Base-by-base conservation (phyloP, 805 yeast species). In the Candida cerambycidarum region DNA sequence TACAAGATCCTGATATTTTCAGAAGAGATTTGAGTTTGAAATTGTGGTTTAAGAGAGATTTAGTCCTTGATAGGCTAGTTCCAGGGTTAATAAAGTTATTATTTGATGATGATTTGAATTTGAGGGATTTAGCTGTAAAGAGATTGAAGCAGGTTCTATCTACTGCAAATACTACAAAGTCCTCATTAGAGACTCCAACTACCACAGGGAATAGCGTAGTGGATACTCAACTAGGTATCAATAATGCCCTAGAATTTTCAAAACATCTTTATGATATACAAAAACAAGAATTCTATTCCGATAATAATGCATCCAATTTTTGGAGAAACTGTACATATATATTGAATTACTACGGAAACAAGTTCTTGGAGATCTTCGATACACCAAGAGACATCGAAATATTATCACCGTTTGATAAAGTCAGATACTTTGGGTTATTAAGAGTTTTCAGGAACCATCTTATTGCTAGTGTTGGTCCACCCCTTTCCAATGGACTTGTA, bases 401-500 rank as follows among this genome's bases (percentile, higher is more conserved):
- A 3, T 58, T 62, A 62, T 58, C 72, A 41, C 52, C 54, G 14
- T 44, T 45, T 41, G 57, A 41, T 4, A 54, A 54, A 46, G 59
- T 65, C 56, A 62, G 53, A 48, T 73, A 46, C 52, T 68, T 36
- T 57, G 73, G 52, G 17, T 63, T 66, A 2, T 47, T 69, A 3
- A 59, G 61, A 5, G 71, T 79, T 2, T 59, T 80, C 31, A 65
- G 71, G 44, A 78, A 78, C 44, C 80, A 78, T 48, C 56, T 80
- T 18, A 68, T 79, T 71, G 73, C 84, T 0, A 63, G 59, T 23
- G 58, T 75, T n/a, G 65, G 69, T 28, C 55, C 55, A 5, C 78
- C 84, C 1, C 54, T 84, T 24, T 84, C 85, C 0, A 61, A 72
- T 13, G 58, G 84, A 3, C 61, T 88, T n/a, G 65, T 78, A 42